Base-by-base conservation (phyloP, 176 grass and related monocot genomes). In the Alloteropsis semialata region DNA sequence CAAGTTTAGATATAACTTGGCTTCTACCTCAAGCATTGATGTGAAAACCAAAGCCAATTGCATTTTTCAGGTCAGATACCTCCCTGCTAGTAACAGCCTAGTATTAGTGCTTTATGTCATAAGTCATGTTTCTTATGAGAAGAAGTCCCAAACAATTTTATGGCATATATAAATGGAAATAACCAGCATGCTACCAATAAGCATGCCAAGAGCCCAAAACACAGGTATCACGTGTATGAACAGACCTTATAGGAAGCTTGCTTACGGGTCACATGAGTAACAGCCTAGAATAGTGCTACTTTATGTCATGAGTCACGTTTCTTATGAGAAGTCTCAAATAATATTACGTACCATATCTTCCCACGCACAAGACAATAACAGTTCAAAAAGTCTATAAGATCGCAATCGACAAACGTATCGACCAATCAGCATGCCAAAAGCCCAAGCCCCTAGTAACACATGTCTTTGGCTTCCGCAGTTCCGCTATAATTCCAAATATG, bases 401-500 rank as follows among this genome's bases (percentile, higher is more conserved):
- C 29, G 5, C 43, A 65, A 18, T 71, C 4, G 0, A 81, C 45
- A 84, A 61, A 42, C 13, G 6, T 58, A 34, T 22, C 49, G 68
- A 65, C 50, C 73, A 77, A 86, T 71, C 55, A 85, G 38, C 69
- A 61, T 14, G 44, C n/a, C 8, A 17, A 24, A 55, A 55, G 53
- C 22, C 60, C 19, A 66, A 81, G 48, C 13, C 24, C 72, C 1
- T 14, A 5, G 53, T 19, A 27, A 36, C 59, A 46, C 2, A 3
- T 82, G 73, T 58, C 39, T 6, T 69, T n/a, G 10, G 63, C 58
- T 61, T 25, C 67, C 28, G 37, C 28, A 54, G 48, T 61, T 25
- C 67, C 28, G 37, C 28, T 78, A 72, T 66, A 41, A 65, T 83
- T 83, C 44, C 67, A 82, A 55, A 46, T 65, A 46, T 28, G 15